Base-by-base conservation (phyloP, 345 rosid genomes). In the Luvunga scandens region DNA sequence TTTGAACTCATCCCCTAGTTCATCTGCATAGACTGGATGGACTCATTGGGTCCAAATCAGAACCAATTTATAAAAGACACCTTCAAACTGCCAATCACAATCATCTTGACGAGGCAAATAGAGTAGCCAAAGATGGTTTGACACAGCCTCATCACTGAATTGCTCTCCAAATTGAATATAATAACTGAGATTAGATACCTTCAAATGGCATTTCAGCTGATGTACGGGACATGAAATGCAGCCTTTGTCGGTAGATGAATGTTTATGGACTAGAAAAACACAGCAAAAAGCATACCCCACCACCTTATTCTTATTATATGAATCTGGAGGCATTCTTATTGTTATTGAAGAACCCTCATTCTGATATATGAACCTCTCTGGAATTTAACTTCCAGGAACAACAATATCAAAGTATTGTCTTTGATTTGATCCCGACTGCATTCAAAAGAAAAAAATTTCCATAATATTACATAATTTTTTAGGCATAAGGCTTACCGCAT, bases 331-430 rank as follows among this genome's bases (percentile, higher is more conserved):
- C 24, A 48, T 18, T 10, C 53, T 14, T 9, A 72, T 16, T 4
- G 42, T 71, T 4, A 71, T 14, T 7, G 73, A 56, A 31, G 21
- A 72, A 3, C 34, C 31, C 2, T 30, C 2, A 9, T 7, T 59
- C 38, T 57, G 66, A 19, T 73, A n/a, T 9, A 42, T 56, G 33
- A 73, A 66, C 68, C 81, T 73, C n/a, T 73, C 59, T 24, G 81
- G 77, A 65, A 79, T 39, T 31, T 73, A n/a, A 38, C 68, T 31
- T 28, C 81, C 81, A 5, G 77, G 81, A 28, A 72, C 8, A 27
- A 64, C 28, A 42, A 66, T 66, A 39, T 39, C 8, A 39, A 39
- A 39, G 45, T 39, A 39, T 9, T 39, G 12, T 39, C 45, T 39
- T 39, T 39, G 45, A 39, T 39, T 39, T 39, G 45, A 39, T 39